A percentile compares a stretch with the other conserved stretches of the same genome.
Conservation (phyloP, 306 rosid genomes). For the Nissolia schottii region DNA sequence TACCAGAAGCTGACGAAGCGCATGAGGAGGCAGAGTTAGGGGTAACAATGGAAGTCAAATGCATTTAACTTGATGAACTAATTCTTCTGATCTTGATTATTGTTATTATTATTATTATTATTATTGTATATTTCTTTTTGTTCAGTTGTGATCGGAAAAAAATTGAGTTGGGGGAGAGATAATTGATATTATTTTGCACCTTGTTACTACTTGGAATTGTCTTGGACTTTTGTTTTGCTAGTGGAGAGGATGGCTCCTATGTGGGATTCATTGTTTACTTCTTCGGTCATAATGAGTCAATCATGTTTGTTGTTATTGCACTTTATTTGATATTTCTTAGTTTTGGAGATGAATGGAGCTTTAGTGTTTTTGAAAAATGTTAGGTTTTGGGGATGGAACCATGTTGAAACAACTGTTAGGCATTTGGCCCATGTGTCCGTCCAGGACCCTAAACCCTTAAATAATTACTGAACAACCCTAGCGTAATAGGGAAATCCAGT, state of each 20-base stretch:
- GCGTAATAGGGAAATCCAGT: background rate
- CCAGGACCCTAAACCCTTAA: background rate
- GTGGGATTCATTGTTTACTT: background rate
- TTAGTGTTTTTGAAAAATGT: background rate
- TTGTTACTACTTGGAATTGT: too few species aligned
- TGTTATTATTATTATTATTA: too few species aligned
- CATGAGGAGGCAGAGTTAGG: conserved; percentile 44
- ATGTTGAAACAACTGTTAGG: background rate
- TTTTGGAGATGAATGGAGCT: background rate
- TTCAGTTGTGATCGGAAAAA: background rate
- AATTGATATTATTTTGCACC: background rate
- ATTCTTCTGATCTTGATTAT: background rate
- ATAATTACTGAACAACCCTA: background rate
- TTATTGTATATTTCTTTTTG: background rate
- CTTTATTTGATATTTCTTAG: background rate
- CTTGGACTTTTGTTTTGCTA: background rate
- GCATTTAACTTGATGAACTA: background rate
- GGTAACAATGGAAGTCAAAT: background rate
- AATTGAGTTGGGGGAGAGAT: background rate
- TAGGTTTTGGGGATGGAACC: background rate
- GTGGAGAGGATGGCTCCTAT: background rate
- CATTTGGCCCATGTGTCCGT: background rate
- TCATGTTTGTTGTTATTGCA: background rate
- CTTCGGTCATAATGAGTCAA: background rate
- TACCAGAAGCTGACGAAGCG: conserved; percentile 72